Base-by-base conservation (phyloP, 2,329 filamentous ascomycete genomes). In the Xylariaceae sp. region DNA sequence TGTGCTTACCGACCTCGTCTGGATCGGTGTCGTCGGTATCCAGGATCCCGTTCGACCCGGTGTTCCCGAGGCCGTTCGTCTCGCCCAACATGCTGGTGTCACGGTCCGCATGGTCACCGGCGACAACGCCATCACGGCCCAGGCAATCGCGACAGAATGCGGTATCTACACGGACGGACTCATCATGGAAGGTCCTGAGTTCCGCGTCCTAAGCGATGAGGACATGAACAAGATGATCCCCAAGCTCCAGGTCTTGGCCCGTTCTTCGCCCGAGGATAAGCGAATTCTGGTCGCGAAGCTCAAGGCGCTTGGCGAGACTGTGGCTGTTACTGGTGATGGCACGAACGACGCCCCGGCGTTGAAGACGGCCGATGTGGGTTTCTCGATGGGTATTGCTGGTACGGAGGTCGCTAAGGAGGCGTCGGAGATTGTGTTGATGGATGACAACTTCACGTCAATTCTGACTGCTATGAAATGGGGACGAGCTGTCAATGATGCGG, bases 61-160 rank as follows among this genome's bases (percentile, higher is more conserved):
- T 65, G 88, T 90, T 18, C 79, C 83, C 11, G 80, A 84, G 52
- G 88, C 88, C 50, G 88, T 91, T 57, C 76, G 78, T 60, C 83
- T 83, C 68, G 89, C 87, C 62, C 82, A 86, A 65, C 79, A 78
- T 30, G 88, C 88, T 15, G 88, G 88, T 57, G 87, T 91, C 13
- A 79, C 84, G 57, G 86, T 89, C 52, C 86, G 87, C 66, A 90
- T 90, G 87, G 87, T 90, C 53, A 90, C 87, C 23, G 87, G 85
- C 66, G 87, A 90, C 72, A 90, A 90, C 68, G 76, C 89, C 62
- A 78, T 85, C 17, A 92, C 88, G 18, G 88, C 87, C 7, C 83
- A 83, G 54, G 88, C 88, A 2, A 92, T 92, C 66, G 88, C 88
- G 1, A 80, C 77, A 7, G 86, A 91, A 60, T 92, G 88, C 64